These are phyloP conservation scores for Wallacemonas sp. DNA, from an alignment of 208 protist species.

Conservation along the genomic window DNA sequence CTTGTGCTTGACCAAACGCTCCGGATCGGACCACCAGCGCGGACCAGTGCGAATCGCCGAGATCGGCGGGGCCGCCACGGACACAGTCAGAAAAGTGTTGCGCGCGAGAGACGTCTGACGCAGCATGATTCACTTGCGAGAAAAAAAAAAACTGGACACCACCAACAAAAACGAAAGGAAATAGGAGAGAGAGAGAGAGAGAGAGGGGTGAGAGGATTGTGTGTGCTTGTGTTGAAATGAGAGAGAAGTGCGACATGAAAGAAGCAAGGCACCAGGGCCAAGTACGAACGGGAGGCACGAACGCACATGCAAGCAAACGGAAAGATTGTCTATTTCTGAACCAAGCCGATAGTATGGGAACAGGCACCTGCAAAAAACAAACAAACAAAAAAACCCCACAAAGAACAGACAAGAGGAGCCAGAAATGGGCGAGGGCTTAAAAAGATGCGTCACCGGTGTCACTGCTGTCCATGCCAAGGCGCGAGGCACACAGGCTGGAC, in stretches of 20 bases:
- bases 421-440: background rate
- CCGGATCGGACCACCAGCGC: slow-evolving; percentile 85
- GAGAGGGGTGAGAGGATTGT: background rate
- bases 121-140: slow-evolving; percentile 39
- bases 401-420: too few relatives aligned
- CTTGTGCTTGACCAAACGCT: slow-evolving; percentile 89
- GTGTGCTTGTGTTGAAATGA: background rate
- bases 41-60: slow-evolving; percentile 84
- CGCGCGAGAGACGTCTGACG: slow-evolving; percentile 26
- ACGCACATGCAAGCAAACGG: too few relatives aligned
- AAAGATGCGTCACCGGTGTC: background rate
- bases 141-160: slow-evolving; percentile 4
- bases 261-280: too few relatives aligned
- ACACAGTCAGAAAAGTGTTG: slow-evolving; percentile 86
- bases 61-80: slow-evolving; percentile 74
- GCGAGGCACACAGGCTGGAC: slow-evolving; percentile 15
- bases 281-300: too few relatives aligned
- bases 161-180: background rate
- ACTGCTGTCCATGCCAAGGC: background rate
- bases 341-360: too few relatives aligned
- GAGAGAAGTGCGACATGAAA: too few relatives aligned
- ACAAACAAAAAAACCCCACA: too few relatives aligned
- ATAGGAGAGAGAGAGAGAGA: background rate
- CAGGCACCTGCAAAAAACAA: too few relatives aligned
- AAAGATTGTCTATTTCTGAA: too few relatives aligned